Conservation (phyloP, 2,329 filamentous ascomycete genomes). For the Lasiodiplodia theobromae region DNA sequence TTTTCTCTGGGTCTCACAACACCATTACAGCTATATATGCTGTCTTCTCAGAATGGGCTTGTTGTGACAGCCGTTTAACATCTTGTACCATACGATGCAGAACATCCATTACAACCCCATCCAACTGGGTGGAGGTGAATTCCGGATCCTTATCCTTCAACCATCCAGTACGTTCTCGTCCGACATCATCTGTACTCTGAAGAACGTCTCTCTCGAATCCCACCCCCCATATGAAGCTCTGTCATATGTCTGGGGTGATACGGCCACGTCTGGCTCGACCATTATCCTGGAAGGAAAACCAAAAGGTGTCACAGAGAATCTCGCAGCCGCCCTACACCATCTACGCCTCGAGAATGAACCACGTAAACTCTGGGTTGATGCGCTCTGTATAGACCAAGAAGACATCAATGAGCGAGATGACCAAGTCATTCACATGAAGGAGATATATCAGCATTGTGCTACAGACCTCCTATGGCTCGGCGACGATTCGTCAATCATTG, state of each 20-base stretch:
- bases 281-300: conserved; percentile 10
- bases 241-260: conserved; percentile 33
- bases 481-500: conserved; percentile 28
- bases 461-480: conserved; percentile 29
- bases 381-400: conserved; percentile 32
- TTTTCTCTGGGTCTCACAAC: no score
- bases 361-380: conserved; percentile 32
- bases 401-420: conserved; percentile 24
- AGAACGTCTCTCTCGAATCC: conserved; percentile 1
- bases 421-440: conserved; percentile 30
- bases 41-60: no score
- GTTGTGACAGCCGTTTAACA: no score
- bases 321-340: conserved; percentile 20
- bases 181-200: neutral
- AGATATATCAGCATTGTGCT: conserved; percentile 26
- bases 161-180: neutral
- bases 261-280: conserved; percentile 16
- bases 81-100: neutral
- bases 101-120: neutral
- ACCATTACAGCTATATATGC: no score
- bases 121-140: neutral
- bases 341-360: conserved; percentile 25
- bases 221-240: conserved; percentile 30
- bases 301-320: conserved; percentile 27
- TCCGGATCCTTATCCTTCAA: neutral